Conservation (phyloP, 257 asterid species). For the Solanum gracilifrons region DNA sequence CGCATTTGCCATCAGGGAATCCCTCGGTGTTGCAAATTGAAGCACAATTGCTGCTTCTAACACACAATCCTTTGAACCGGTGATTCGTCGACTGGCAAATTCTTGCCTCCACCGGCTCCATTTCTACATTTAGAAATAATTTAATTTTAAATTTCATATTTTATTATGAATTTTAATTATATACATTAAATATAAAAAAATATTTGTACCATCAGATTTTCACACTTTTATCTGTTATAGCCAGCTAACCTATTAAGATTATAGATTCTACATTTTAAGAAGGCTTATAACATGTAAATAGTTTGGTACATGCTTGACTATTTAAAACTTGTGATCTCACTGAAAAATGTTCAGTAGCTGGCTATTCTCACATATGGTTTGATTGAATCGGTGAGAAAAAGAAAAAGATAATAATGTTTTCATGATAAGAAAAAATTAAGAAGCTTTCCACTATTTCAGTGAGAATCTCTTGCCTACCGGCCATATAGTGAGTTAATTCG, state of each 20-base stretch:
- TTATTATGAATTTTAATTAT: too few relatives aligned
- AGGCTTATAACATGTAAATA: background rate
- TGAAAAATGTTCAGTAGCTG: too few relatives aligned
- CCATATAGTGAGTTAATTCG: background rate
- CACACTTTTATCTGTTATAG: background rate
- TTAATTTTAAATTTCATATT: background rate
- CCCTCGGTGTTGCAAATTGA: conserved; percentile 31
- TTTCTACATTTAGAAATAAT: background rate
- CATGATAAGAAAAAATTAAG: too few relatives aligned
- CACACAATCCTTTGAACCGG: conserved; percentile 22
- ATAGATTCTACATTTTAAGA: background rate
- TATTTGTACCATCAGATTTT: background rate
- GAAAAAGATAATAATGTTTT: too few relatives aligned
- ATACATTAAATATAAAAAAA: background rate
- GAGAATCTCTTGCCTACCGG: too few relatives aligned
- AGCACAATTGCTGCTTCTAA: conserved; percentile 7
- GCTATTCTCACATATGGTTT: too few relatives aligned
- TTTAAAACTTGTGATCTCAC: background rate
- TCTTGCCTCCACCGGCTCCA: background rate
- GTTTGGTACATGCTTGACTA: background rate
- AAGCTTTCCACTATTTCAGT: background rate
- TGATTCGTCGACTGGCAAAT: background rate
- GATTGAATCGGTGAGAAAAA: background rate
- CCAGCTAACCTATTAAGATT: background rate
- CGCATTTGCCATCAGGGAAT: conserved; percentile 31